Conservation (phyloP, 257 asterid species). For the Rubia yunnanensis region DNA sequence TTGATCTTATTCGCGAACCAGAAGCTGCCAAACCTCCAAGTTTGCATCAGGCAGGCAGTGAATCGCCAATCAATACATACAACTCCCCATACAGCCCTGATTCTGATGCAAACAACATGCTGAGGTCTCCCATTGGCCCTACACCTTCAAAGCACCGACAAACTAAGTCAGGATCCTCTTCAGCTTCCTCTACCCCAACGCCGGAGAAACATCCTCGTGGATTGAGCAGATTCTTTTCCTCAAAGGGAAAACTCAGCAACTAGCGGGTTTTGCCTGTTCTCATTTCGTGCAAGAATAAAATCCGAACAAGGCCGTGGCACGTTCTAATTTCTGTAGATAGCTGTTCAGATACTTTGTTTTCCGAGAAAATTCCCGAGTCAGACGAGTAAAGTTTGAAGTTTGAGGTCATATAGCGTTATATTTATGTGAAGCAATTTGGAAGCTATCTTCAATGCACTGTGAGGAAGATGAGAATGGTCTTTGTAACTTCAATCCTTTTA, state of each 20-base stretch:
- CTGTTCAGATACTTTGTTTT: conserved; percentile 8
- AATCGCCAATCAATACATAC: conserved; percentile 45
- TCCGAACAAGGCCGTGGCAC: conserved; percentile 9
- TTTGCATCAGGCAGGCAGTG: conserved; percentile 38
- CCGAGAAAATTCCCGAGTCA: background rate
- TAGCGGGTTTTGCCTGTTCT: conserved; percentile 15
- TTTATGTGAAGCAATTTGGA: conserved; percentile 8
- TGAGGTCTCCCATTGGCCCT: conserved; percentile 48
- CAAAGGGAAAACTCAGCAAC: conserved; percentile 44
- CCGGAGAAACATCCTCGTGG: conserved; percentile 79
- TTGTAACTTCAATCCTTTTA: background rate
- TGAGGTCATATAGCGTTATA: conserved; percentile 8
- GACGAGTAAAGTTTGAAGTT: conserved; percentile 1
- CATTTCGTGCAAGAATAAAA: conserved; percentile 11
- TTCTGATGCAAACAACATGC: conserved; percentile 40
- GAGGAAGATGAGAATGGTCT: conserved; percentile 14
- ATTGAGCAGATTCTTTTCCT: conserved; percentile 74
- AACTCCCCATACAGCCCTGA: conserved; percentile 42
- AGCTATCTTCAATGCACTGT: too few relatives aligned
- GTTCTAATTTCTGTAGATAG: conserved; percentile 34
- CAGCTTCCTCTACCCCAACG: conserved; percentile 48
- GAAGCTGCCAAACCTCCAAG: conserved; percentile 33
- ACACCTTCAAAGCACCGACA: conserved; percentile 44
- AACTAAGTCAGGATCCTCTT: conserved; percentile 58
- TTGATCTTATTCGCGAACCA: conserved; percentile 36